Base-by-base conservation (phyloP, 805 yeast genomes). In the Candida peoriensis region DNA sequence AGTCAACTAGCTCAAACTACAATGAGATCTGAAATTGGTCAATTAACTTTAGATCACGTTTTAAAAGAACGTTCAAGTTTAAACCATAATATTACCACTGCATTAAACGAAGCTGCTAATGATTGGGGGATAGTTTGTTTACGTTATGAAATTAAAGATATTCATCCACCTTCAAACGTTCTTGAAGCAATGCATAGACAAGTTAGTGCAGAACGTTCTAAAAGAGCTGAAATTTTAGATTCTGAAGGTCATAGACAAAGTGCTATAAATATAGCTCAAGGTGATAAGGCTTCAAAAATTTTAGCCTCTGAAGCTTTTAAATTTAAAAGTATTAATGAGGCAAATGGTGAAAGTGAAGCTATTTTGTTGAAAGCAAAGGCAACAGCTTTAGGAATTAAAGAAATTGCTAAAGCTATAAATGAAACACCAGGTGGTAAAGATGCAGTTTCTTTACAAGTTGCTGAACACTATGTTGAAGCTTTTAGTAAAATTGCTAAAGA, bases 101-200 rank as follows among this genome's bases (percentile, higher is more conserved):
- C 81, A 4, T 76, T 85, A 52, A 85, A 86, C 55, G 93, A 83
- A 50, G 95, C 95, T 12, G 85, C 95, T 10, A 63, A 65, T 36
- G 87, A 76, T 34, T 85, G 95, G 95, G 95, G 95, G 36, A 79
- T 85, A 38, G 71, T 74, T 51, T 86, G 94, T 54, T 65, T 85
- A 42, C 73, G 95, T 52, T 84, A 86, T 58, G 95, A 85, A 58
- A 84, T 85, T 60, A 74, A 88, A 52, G 95, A 85, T 54, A 85
- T 85, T 40, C 88, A 85, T 55, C 95, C 95, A 2, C 95, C 95
- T 3, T 70, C 71, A 24, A 82, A 83, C 47, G 95, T 85, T 9
- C 72, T 85, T 48, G 89, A 81, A 50, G 93, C 95, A 19, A 86
- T 85, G 95, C 95, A 85, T 60, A 74, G 90, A 55, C 95, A 83